Conservation (phyloP, 2,329 filamentous ascomycete species). For the Blastomyces percursus region DNA sequence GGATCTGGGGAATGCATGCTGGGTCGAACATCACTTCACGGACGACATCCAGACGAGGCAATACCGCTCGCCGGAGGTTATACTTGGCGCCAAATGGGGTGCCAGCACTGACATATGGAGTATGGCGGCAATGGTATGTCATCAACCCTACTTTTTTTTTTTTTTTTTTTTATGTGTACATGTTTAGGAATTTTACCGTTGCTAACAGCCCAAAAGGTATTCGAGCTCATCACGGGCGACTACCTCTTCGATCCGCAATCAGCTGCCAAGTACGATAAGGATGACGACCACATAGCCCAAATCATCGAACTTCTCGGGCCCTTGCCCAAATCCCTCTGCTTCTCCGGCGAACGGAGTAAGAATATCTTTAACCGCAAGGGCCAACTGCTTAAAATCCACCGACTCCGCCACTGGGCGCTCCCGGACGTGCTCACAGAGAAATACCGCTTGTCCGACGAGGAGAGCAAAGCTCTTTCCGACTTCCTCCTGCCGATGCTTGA, state of each 20-base stretch:
- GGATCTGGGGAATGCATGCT: constrained; percentile 94
- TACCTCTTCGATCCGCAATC: constrained; percentile 98
- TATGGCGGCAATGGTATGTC: constrained; percentile 92
- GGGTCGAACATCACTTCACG: constrained; percentile 98
- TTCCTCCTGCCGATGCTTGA: constrained; percentile 90
- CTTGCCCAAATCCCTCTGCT: constrained; percentile 84
- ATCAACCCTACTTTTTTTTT: no score
- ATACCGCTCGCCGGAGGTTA: constrained; percentile 94
- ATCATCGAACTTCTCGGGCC: constrained; percentile 93
- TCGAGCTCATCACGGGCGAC: constrained; percentile 95
- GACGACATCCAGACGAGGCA: constrained; percentile 98
- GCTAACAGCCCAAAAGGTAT: constrained; percentile 51
- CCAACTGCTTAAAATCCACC: constrained; percentile 93
- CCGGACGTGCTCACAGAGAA: constrained; percentile 90
- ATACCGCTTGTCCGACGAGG: constrained; percentile 83
- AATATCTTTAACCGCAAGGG: constrained; percentile 98
- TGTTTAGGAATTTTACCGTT: background rate
- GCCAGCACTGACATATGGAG: constrained; percentile 99
- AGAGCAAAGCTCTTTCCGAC: constrained; percentile 64
- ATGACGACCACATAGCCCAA: constrained; percentile 97
- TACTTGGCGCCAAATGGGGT: constrained; percentile 93
- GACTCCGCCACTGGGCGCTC: constrained; percentile 89
- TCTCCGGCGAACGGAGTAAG: constrained; percentile 92
- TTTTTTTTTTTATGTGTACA: no score
- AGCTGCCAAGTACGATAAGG: constrained; percentile 97